phyloP scores from a whole-genome alignment of 2,329 filamentous ascomycete species.

The Nakataea oryzae region DNA sequence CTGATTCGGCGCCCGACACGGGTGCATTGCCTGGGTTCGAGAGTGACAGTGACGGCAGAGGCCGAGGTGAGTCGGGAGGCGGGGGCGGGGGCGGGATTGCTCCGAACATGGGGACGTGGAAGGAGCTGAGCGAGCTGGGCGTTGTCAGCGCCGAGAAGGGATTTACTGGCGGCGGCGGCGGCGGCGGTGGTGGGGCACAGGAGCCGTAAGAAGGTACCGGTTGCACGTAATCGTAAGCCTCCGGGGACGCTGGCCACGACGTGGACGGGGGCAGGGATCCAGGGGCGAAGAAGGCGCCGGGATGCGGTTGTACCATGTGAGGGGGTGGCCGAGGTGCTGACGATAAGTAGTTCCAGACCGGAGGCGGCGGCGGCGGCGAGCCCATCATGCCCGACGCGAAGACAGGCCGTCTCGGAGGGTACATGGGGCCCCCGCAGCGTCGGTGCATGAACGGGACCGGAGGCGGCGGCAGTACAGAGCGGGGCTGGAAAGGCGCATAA shows the following conservation, averaged over 20 bases:
- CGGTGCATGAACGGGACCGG: background rate
- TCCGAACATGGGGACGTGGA: conserved; percentile 2
- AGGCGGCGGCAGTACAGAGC: background rate
- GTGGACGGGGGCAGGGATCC: background rate
- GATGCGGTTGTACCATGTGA: background rate
- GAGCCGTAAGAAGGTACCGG: background rate
- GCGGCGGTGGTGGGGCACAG: too few species aligned
- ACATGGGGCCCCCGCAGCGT: background rate
- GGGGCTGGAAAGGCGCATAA: background rate
- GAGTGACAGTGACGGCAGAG: background rate
- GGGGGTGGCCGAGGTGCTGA: background rate
- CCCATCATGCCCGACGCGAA: background rate
- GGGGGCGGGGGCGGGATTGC: background rate
- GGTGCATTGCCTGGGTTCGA: background rate
- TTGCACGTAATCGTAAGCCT: background rate
- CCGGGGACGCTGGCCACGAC: conserved; percentile 1
- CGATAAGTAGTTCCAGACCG: background rate
- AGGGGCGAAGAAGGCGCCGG: background rate
- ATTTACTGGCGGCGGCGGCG: background rate
- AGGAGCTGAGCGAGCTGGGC: conserved; percentile 1
- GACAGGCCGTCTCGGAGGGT: background rate
- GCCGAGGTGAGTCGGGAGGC: background rate
- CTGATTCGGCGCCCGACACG: background rate
- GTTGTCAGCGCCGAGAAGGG: conserved; percentile 1
- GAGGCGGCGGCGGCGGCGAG: background rate